These are phyloP conservation scores for Diaporthe caulivora DNA, from an alignment of 2,329 filamentous ascomycete genomes.

Conservation along the genomic window DNA sequence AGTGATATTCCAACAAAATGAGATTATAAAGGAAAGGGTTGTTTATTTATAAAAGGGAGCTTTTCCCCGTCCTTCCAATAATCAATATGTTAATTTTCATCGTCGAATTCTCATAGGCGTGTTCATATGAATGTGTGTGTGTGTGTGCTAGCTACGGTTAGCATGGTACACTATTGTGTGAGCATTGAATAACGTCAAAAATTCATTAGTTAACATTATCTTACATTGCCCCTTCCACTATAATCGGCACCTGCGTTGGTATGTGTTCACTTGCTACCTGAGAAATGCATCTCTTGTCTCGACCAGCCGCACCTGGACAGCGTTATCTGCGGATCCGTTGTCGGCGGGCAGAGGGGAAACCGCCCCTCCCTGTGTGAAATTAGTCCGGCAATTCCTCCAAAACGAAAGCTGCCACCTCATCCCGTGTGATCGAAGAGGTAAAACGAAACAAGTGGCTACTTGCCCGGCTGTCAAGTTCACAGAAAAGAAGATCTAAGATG, in stretches of 20 bases:
- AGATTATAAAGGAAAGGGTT: too few species aligned
- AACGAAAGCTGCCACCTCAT: not conserved
- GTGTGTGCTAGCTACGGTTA: too few species aligned
- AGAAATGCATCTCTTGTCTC: not conserved
- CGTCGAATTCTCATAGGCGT: too few species aligned
- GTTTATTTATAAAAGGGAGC: too few species aligned
- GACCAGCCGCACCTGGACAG: not conserved
- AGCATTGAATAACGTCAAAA: not conserved
- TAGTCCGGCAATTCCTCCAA: not conserved
- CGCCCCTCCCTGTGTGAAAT: not conserved
- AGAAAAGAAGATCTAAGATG: not conserved
- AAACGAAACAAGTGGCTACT: not conserved
- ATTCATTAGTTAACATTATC: not conserved
- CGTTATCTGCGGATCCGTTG: not conserved
- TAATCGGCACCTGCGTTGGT: not conserved
- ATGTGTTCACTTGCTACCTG: not conserved
- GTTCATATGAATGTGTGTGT: too few species aligned
- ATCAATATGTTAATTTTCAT: too few species aligned
- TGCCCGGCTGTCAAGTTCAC: not conserved
- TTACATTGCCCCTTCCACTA: too few species aligned
- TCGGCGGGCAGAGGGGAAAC: conserved; percentile 20
- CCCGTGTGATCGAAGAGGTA: not conserved
- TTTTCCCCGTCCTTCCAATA: too few species aligned
- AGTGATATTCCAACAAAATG: too few species aligned
- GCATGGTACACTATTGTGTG: too few species aligned